Percentiles rank a stretch among this genome's conserved stretches.
These are phyloP conservation scores for Lentinus brumalis DNA, from an alignment of 768 basidiomycete species.

Conservation along the genomic window DNA sequence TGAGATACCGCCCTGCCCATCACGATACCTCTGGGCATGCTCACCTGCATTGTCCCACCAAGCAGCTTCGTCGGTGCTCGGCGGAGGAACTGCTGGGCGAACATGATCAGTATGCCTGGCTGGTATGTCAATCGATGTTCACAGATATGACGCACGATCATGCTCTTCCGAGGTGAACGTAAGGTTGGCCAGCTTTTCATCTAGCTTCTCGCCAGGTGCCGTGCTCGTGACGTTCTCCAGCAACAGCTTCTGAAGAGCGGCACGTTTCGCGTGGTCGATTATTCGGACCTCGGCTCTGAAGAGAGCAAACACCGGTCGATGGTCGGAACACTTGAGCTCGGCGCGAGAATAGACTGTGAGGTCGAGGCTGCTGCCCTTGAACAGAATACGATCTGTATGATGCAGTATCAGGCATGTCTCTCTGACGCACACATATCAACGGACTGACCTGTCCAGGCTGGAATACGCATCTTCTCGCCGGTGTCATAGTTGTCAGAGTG, in stretches of 20 bases:
- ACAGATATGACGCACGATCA: slow-evolving; percentile 37
- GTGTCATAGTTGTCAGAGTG: slow-evolving; percentile 89
- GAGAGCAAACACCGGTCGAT: slow-evolving; percentile 92
- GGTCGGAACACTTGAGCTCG: slow-evolving; percentile 90
- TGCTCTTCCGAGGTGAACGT: slow-evolving; percentile 45
- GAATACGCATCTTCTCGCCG: slow-evolving; percentile 94
- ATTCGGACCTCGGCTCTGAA: slow-evolving; percentile 79
- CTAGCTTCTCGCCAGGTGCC: slow-evolving; percentile 64
- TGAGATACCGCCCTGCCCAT: background rate
- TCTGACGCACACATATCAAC: background rate
- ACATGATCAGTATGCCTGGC: background rate
- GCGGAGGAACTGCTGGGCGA: slow-evolving; percentile 67
- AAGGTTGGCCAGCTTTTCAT: slow-evolving; percentile 68
- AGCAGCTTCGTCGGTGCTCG: slow-evolving; percentile 71
- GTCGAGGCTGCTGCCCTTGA: slow-evolving; percentile 72
- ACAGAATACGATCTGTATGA: slow-evolving; percentile 83
- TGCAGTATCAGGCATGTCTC: background rate
- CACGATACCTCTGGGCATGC: slow-evolving; percentile 7
- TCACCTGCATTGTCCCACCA: slow-evolving; percentile 83
- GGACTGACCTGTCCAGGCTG: slow-evolving; percentile 90
- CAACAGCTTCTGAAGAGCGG: slow-evolving; percentile 65
- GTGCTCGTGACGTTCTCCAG: slow-evolving; percentile 65
- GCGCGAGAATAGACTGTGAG: slow-evolving; percentile 80
- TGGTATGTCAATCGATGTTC: no score
- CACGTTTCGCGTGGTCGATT: slow-evolving; percentile 77